These are phyloP conservation scores for Rugosomyces carneus DNA, from an alignment of 1,284 basidiomycete species.

Conservation along the genomic window DNA sequence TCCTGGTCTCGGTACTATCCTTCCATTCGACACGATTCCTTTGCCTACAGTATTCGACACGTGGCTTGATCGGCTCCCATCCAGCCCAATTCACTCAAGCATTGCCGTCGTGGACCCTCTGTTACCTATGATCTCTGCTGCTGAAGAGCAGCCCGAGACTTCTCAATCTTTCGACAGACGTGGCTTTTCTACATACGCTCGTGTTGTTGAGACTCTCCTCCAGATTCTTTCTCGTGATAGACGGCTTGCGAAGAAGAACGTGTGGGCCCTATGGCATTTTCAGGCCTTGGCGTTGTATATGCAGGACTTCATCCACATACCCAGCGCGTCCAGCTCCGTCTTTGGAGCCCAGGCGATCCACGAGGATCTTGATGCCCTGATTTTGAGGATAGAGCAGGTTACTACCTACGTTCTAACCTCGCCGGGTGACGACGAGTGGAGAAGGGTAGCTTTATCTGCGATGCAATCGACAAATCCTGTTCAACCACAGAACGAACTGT, in stretches of 20 bases:
- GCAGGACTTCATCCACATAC: slow-evolving; percentile 48
- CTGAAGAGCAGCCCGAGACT: slow-evolving; percentile 14
- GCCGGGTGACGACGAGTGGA: slow-evolving; percentile 39
- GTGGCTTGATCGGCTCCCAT: slow-evolving; percentile 41
- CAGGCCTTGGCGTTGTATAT: slow-evolving; percentile 53
- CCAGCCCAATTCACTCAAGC: slow-evolving; percentile 47
- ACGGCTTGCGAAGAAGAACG: slow-evolving; percentile 47
- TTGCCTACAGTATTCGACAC: slow-evolving; percentile 38
- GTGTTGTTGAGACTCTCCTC: slow-evolving; percentile 57
- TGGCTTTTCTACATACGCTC: slow-evolving; percentile 59
- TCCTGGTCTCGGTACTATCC: slow-evolving; percentile 28
- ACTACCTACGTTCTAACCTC: slow-evolving; percentile 64
- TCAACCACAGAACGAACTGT: slow-evolving; percentile 25
- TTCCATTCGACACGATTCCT: slow-evolving; percentile 49
- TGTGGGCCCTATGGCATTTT: slow-evolving; percentile 63
- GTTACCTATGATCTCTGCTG: slow-evolving; percentile 39
- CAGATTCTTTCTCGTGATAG: slow-evolving; percentile 59
- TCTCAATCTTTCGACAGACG: slow-evolving; percentile 33
- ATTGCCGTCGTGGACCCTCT: slow-evolving; percentile 59
- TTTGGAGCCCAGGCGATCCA: slow-evolving; percentile 38
- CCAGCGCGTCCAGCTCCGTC: slow-evolving; percentile 40
- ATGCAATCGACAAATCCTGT: slow-evolving; percentile 20
- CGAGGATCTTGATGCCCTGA: slow-evolving; percentile 34
- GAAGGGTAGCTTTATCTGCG: slow-evolving; percentile 32
- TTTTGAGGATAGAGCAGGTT: slow-evolving; percentile 52